Evolutionary conservation across 768 basidiomycete species (phyloP).

Genomic region (Boletus rufocinnamomeus): DNA sequence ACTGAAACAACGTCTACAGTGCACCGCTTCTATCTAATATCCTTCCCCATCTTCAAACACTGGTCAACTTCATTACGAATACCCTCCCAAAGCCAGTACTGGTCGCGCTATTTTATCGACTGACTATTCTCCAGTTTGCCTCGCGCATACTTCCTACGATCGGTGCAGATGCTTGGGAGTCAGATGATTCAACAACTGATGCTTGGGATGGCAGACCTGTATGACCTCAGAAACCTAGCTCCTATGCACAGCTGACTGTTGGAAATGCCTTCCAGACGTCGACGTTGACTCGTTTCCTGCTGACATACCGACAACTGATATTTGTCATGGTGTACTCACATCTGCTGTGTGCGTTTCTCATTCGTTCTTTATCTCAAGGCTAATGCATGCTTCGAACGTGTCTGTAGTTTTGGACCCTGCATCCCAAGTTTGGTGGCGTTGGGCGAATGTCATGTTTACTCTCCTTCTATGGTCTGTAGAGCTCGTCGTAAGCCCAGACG

Average conservation of each 20-base stretch:
- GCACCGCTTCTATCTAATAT: constrained; percentile 78
- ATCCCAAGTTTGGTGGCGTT: constrained; percentile 93
- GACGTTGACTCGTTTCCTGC: constrained; percentile 66
- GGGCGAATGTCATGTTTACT: constrained; percentile 89
- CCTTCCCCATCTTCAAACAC: constrained; percentile 75
- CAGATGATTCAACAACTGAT: constrained; percentile 59
- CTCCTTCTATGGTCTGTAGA: constrained; percentile 82
- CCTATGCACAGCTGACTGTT: constrained; percentile 12
- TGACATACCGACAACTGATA: constrained; percentile 83
- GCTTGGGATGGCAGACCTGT: constrained; percentile 77
- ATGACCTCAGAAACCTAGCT: constrained; percentile 14
- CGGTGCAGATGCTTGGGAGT: constrained; percentile 78
- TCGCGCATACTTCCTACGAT: constrained; percentile 84
- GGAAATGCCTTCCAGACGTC: constrained; percentile 56
- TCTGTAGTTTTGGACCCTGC: constrained; percentile 79
- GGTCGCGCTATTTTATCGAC: constrained; percentile 74
- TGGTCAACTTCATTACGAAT: constrained; percentile 80
- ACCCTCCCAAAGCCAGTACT: constrained; percentile 85
- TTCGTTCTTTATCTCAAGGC: not conserved
- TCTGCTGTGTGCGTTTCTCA: constrained; percentile 61
- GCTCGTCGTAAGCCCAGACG: constrained; percentile 75
- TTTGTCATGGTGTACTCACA: constrained; percentile 89
- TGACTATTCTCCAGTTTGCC: constrained; percentile 79
- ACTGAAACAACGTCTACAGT: constrained; percentile 39
- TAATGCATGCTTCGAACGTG: constrained; percentile 4